phyloP scores from a whole-genome alignment of 306 rosid species.

The Citrullus amarus region DNA sequence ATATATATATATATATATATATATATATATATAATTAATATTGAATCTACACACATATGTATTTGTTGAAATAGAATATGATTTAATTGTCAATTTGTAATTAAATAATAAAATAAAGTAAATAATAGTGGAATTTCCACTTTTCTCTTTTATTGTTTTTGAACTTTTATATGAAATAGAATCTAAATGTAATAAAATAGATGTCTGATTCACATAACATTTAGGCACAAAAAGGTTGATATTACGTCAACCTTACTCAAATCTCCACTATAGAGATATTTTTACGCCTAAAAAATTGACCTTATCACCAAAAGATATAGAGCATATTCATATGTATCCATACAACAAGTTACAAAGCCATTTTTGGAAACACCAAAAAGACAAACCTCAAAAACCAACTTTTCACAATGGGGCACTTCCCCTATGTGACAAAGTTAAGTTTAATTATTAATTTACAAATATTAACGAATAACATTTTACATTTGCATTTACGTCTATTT shows the following conservation, averaged over 20 bases:
- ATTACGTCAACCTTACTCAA: slow-evolving; percentile 1
- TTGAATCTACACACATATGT: too few species aligned
- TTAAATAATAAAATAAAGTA: background rate
- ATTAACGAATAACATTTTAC: background rate
- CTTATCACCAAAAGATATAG: background rate
- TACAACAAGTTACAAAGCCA: background rate
- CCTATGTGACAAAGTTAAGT: background rate
- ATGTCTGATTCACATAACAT: background rate
- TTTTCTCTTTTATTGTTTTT: too few species aligned
- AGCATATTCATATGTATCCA: background rate
- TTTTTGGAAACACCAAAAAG: background rate
- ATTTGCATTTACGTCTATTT: too few species aligned
- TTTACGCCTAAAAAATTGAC: background rate
- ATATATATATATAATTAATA: too few species aligned
- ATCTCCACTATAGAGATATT: background rate
- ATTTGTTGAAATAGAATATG: background rate
- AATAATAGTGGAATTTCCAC: background rate
- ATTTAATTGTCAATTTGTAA: too few species aligned
- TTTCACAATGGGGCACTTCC: background rate
- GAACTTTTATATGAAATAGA: background rate
- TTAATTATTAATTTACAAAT: background rate
- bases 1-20: too few species aligned
- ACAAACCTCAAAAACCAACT: background rate
- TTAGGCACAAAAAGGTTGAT: background rate
- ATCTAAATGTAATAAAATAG: background rate